Base-by-base conservation (phyloP, 768 basidiomycete genomes). In the Mycena galericulata region DNA sequence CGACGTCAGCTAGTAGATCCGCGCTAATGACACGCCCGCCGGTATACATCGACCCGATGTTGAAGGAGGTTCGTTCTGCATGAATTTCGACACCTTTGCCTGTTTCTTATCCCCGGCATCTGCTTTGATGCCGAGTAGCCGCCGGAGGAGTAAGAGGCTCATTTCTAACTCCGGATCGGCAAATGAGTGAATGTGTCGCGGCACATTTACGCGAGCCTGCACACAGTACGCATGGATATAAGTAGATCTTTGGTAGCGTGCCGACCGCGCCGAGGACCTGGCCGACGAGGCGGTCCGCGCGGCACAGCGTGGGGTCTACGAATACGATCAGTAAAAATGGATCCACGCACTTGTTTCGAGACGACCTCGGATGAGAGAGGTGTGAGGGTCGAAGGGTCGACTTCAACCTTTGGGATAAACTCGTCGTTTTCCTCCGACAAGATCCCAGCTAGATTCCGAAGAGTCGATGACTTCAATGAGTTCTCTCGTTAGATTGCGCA, bases 71-170 rank as follows among this genome's bases (percentile, higher is more conserved):
- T 98, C 97, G 80, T 92, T 92, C 82, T 97, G 97, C 65, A 89
- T 87, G 47, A 98, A 87, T 79, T 98, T 98, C 59, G 94, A 86
- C 26, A 95, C 94, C 81, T 96, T 99, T 22, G n/a, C 98, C 98
- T 78, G 97, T 94, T 80, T 98, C 99, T 85, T 97, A 98, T 83
- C 98, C 98, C 80, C n/a, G n/a, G n/a, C n/a, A n/a, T 98, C 97
- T 24, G 96, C 95, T 80, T 97, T 96, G 69, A 99, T 97, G 77
- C 98, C 97, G n/a, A 99, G 89, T 59, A 99, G 83, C 67, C 98
- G 90, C 68, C 98, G 94, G 36, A 99, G 92, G 32, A 99, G 84
- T 91, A 98, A 99, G 73, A 97, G 85, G 73, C 90, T 93, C 77
- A 97, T 96, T 80, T 97, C 95, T 60, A 97, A 86, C 80, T 97